phyloP scores from a whole-genome alignment of 441 rosid species.

The Arabidopsis hybrid region DNA sequence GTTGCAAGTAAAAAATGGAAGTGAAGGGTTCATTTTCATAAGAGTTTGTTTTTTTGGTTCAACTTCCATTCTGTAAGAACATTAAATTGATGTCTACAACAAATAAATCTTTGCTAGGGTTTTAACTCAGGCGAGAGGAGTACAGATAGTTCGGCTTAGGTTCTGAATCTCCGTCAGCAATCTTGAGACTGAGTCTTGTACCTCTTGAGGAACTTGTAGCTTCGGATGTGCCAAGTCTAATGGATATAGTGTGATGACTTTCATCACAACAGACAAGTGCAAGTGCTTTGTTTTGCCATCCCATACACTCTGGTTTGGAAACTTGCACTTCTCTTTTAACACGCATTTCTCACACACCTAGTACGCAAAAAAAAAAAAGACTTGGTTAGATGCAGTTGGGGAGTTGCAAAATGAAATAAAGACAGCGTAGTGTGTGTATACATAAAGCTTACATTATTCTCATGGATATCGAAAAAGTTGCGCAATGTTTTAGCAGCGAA shows the following conservation, averaged over 20 bases:
- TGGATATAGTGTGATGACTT: slow-evolving; percentile 59
- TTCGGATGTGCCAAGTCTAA: slow-evolving; percentile 57
- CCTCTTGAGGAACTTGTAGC: slow-evolving; percentile 59
- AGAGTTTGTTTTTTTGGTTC: background rate
- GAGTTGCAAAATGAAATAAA: slow-evolving; percentile 6
- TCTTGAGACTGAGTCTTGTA: slow-evolving; percentile 57
- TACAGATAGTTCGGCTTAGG: slow-evolving; percentile 54
- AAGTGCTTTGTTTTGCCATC: slow-evolving; percentile 49
- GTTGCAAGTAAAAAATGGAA: background rate
- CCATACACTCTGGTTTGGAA: slow-evolving; percentile 64
- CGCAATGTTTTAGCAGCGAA: slow-evolving; percentile 79
- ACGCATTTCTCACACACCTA: slow-evolving; percentile 77
- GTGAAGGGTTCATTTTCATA: background rate
- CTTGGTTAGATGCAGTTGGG: slow-evolving; percentile 19
- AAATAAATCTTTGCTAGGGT: slow-evolving; percentile 16
- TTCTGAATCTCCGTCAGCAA: slow-evolving; percentile 61
- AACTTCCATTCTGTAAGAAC: slow-evolving; percentile 12
- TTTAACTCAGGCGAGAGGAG: slow-evolving; percentile 35
- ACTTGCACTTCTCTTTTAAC: slow-evolving; percentile 65
- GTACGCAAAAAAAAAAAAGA: slow-evolving; percentile 10
- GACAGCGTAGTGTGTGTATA: background rate
- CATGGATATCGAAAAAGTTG: slow-evolving; percentile 63
- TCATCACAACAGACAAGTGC: slow-evolving; percentile 63
- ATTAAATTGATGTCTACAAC: slow-evolving; percentile 6
- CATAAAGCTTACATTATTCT: slow-evolving; percentile 61